A percentile compares a stretch with the other conserved stretches of the same genome.
phyloP scores from a whole-genome alignment of 352 stramenopile genomes.

The Phytopythium chamaehyphon region DNA sequence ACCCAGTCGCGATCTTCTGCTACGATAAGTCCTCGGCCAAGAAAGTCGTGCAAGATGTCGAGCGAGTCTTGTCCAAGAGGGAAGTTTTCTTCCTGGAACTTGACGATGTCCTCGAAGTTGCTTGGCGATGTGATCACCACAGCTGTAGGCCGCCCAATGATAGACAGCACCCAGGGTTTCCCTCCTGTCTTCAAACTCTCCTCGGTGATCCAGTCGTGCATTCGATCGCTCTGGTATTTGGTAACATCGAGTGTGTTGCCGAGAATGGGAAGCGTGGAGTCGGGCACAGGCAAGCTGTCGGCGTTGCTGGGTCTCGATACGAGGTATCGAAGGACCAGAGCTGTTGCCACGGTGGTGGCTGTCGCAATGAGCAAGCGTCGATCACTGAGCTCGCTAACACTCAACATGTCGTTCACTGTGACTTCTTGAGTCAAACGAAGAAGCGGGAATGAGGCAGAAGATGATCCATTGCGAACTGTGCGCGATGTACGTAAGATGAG shows the following conservation, averaged over 20 bases:
- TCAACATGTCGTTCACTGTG: too few species aligned
- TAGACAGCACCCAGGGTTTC: slow-evolving; percentile 31
- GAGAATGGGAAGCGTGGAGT: slow-evolving; percentile 24
- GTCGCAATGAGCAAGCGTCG: background rate
- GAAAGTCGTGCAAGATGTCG: slow-evolving; percentile 38
- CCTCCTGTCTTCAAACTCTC: slow-evolving; percentile 18
- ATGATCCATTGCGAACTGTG: too few species aligned
- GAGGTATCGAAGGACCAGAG: background rate
- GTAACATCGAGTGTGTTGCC: slow-evolving; percentile 46
- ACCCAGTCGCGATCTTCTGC: slow-evolving; percentile 41
- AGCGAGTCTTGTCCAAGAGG: slow-evolving; percentile 35
- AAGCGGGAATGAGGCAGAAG: too few species aligned
- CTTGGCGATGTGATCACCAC: slow-evolving; percentile 36
- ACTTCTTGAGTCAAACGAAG: too few species aligned
- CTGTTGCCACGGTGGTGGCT: background rate
- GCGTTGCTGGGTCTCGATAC: background rate
- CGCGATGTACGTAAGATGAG: too few species aligned
- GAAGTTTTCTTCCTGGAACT: slow-evolving; percentile 63
- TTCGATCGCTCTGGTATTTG: slow-evolving; percentile 34
- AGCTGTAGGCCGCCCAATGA: slow-evolving; percentile 24
- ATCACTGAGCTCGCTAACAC: too few species aligned
- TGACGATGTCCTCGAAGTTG: slow-evolving; percentile 46
- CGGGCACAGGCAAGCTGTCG: background rate
- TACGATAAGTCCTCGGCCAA: slow-evolving; percentile 51
- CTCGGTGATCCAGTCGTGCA: slow-evolving; percentile 52